Evolutionary conservation across 148 eudicot genomes (phyloP).

Genomic region (Rhododendron ovatum): DNA sequence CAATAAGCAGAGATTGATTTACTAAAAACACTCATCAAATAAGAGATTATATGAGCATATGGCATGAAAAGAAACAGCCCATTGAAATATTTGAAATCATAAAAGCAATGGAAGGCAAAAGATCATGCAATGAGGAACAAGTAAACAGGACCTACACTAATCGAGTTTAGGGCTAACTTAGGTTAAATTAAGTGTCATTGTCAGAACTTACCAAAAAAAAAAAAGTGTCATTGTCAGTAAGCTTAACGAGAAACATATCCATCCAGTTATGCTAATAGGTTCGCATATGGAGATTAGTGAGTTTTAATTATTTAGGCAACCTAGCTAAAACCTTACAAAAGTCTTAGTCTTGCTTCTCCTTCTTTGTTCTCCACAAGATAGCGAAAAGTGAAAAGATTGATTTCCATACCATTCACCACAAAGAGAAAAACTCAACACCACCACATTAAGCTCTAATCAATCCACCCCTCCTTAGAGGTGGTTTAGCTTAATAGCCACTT

Average conservation of each 20-base stretch:
- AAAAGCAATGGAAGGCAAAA: not conserved
- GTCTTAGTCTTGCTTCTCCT: not conserved
- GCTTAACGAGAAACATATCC: not conserved
- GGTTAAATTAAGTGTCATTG: not conserved
- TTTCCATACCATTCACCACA: not conserved
- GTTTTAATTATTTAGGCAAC: not conserved
- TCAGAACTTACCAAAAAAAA: not conserved
- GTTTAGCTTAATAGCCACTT: not conserved
- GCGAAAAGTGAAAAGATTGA: not conserved
- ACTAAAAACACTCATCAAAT: not conserved
- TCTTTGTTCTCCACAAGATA: not conserved
- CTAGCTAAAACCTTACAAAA: not conserved
- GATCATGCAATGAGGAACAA: not conserved
- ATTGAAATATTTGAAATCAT: not conserved
- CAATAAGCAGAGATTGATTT: not conserved
- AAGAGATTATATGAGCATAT: not conserved
- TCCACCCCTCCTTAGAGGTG: not conserved
- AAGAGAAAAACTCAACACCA: not conserved
- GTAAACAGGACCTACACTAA: not conserved
- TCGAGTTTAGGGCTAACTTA: not conserved
- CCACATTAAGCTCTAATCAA: not conserved
- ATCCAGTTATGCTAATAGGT: not conserved
- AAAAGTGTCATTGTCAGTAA: not conserved
- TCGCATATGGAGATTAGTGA: not conserved
- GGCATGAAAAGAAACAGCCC: not conserved